Percentiles rank a stretch among this genome's conserved stretches.
Evolutionary conservation across 2,329 filamentous ascomycete genomes (phyloP).

Genomic region (Orbilia blumenaviensis): DNA sequence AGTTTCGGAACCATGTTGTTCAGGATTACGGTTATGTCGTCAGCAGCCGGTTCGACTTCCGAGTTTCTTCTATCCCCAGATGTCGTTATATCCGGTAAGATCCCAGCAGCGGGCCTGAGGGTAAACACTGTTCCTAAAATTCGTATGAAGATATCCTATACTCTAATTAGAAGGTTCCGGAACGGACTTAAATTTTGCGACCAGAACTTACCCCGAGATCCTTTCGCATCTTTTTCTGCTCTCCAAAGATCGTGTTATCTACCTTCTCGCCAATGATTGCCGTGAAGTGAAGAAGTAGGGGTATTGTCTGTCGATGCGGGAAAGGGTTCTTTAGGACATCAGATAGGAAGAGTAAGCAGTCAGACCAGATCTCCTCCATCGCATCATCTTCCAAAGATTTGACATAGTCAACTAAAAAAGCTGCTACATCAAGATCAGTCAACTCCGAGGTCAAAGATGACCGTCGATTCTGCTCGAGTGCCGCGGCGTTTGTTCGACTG

Average conservation of each 20-base stretch:
- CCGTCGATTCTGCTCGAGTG: constrained; percentile 79
- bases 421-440: constrained; percentile 81
- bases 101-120: constrained; percentile 79
- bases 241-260: constrained; percentile 73
- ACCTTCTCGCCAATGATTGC: constrained; percentile 92
- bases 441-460: constrained; percentile 89
- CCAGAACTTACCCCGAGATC: constrained; percentile 56
- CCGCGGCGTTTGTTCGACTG: constrained; percentile 85
- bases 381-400: constrained; percentile 92
- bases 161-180: background rate
- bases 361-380: constrained; percentile 97
- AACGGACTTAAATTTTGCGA: background rate
- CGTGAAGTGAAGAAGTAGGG: constrained; percentile 85
- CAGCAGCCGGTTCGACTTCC: constrained; percentile 67
- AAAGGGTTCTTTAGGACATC: constrained; percentile 94
- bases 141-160: constrained; percentile 83
- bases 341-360: constrained; percentile 88
- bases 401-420: constrained; percentile 90
- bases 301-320: constrained; percentile 88
- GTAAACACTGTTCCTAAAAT: constrained; percentile 94
- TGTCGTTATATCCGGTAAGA: constrained; percentile 56
- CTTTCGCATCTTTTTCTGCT: constrained; percentile 58
- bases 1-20: constrained; percentile 81
- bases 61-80: constrained; percentile 62
- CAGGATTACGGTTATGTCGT: constrained; percentile 82